Evolutionary conservation across 73 alveolate genomes (phyloP).

Genomic region (Symbiodinium pilosum): DNA sequence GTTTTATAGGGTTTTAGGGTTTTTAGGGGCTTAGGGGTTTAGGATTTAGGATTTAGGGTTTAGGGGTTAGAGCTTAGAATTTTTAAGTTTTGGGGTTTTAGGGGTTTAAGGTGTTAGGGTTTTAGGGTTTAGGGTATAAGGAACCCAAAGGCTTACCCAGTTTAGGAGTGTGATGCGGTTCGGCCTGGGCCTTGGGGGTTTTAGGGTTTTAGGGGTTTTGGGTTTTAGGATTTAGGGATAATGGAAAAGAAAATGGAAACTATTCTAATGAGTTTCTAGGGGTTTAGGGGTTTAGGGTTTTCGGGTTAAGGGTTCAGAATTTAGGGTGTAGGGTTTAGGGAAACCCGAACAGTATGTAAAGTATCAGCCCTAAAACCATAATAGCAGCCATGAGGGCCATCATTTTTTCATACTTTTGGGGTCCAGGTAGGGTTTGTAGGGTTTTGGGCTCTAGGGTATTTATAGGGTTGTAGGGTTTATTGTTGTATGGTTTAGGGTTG

Average conservation of each 20-base stretch:
- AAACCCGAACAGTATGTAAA: too few relatives aligned
- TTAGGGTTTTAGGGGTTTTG: background rate
- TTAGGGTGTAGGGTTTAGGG: background rate
- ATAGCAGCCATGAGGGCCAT: too few relatives aligned
- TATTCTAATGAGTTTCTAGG: too few relatives aligned
- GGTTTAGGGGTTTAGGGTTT: background rate
- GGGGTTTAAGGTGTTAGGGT: too few relatives aligned
- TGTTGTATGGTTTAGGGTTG: background rate
- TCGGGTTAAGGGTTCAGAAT: background rate
- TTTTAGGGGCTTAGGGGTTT: background rate
- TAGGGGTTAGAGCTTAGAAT: background rate
- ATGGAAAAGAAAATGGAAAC: background rate
- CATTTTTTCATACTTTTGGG: too few relatives aligned
- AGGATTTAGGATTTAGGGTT: background rate
- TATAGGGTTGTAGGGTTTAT: background rate
- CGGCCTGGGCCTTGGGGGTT: background rate
- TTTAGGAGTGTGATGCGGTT: background rate
- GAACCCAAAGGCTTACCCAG: background rate
- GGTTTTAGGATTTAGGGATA: background rate
- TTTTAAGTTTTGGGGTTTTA: too few relatives aligned
- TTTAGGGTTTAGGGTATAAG: background rate
- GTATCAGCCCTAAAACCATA: too few relatives aligned
- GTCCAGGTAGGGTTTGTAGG: too few relatives aligned
- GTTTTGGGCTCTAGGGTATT: background rate
- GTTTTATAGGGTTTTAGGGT: background rate